These are phyloP conservation scores for Ceratocystiopsis minuta DNA, from an alignment of 2,329 filamentous ascomycete genomes.

Conservation along the genomic window DNA sequence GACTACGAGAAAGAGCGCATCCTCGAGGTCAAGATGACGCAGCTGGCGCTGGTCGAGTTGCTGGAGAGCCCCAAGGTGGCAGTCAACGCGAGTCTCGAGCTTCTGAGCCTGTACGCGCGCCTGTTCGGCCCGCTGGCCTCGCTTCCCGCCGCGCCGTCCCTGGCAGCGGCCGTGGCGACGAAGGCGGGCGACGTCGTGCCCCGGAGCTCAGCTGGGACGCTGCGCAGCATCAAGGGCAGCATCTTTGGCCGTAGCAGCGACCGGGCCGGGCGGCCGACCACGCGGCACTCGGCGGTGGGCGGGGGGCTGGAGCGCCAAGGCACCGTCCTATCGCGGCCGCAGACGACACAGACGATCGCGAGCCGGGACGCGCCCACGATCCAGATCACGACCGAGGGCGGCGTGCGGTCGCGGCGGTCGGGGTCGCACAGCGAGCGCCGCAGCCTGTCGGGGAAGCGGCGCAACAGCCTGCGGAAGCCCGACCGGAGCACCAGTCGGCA, in stretches of 20 bases:
- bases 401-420: conserved; percentile 18
- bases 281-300: conserved; percentile 18
- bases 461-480: conserved; percentile 33
- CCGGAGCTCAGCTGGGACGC: conserved; percentile 52
- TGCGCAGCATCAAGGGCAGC: conserved; percentile 52
- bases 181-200: conserved; percentile 32
- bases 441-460: conserved; percentile 28
- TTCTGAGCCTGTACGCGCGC: conserved; percentile 63
- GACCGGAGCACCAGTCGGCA: conserved; percentile 30
- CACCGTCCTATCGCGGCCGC: conserved; percentile 17
- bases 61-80: conserved; percentile 69
- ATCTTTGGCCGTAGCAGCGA: conserved; percentile 52
- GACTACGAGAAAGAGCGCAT: conserved; percentile 70
- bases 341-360: conserved; percentile 25
- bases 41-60: conserved; percentile 67
- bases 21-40: conserved; percentile 91
- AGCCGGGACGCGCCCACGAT: conserved; percentile 46
- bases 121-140: conserved; percentile 52
- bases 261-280: conserved; percentile 23
- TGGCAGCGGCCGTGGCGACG: conserved; percentile 11
- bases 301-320: conserved; percentile 19
- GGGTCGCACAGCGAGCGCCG: conserved; percentile 14
- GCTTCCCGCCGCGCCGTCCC: conserved; percentile 13
- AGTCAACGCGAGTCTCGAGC: conserved; percentile 73
- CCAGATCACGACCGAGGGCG: conserved; percentile 52